phyloP scores from a whole-genome alignment of 129 eudicot species.

The Lactuca sativa region DNA sequence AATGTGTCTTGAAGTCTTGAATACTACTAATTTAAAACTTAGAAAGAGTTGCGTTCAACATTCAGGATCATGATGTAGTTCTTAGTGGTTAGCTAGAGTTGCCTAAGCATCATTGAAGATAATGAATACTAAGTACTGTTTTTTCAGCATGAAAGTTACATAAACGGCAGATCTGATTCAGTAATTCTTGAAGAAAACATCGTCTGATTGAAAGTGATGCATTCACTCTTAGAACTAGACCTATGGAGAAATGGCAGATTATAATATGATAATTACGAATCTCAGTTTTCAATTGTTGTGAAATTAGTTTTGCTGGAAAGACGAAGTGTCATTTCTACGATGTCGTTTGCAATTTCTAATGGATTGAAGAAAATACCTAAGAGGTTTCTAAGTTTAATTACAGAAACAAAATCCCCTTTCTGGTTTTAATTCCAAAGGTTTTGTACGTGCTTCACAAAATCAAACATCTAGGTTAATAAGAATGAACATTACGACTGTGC shows the following conservation, averaged over 20 bases:
- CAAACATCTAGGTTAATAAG: conserved; percentile 21
- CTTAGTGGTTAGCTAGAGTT: not conserved
- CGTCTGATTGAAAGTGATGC: not conserved
- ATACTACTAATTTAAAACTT: conserved; percentile 3
- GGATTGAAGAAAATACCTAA: not conserved
- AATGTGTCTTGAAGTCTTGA: conserved; percentile 1
- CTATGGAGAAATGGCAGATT: conserved; percentile 2
- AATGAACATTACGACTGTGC: not conserved
- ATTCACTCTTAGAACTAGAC: not conserved
- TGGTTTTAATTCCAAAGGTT: conserved; percentile 15
- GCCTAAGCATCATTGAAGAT: not conserved
- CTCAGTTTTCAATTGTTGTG: not conserved
- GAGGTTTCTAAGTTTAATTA: not conserved
- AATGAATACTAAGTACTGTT: not conserved
- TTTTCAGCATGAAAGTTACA: not conserved
- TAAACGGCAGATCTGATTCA: conserved; percentile 15
- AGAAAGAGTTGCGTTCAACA: not conserved
- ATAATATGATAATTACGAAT: conserved; percentile 13
- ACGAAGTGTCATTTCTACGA: conserved; percentile 7
- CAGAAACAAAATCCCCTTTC: not conserved
- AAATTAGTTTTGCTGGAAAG: not conserved
- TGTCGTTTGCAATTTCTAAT: not conserved
- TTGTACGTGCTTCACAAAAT: not conserved
- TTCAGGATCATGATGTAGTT: not conserved
- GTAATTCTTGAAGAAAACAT: conserved; percentile 6